Base-by-base conservation (phyloP, 768 basidiomycete species). In the Phanerodontia chrysosporium region DNA sequence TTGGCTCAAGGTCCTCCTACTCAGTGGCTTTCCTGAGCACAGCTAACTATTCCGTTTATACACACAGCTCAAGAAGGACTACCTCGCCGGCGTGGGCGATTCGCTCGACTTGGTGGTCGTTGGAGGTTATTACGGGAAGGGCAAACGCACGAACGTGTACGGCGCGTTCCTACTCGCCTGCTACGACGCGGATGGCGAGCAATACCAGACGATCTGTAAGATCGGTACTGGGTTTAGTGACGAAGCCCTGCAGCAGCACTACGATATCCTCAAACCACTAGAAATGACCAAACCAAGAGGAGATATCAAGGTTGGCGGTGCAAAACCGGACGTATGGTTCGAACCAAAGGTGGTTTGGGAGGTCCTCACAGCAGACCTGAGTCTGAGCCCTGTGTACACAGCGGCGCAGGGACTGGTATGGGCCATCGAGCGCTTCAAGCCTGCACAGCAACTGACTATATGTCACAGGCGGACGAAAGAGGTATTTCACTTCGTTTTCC, bases 191-290 rank as follows among this genome's bases (percentile, higher is more conserved):
- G 97, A 98, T 65, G 81, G 89, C 21, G 96, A 98, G 72, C 90
- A 92, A 69, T 98, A 83, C 70, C 97, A 99, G 69, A 95, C 95
- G 3, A 94, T 98, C 54, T 98, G 97, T 82, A 99, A 99, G 73
- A 97, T 99, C 64, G 97, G 97, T 9, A 99, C 97, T 0, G 97
- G 97, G 1, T 98, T 99, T 76, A 91, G 89, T 58, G 97, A 99
- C 66, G 97, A 98, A 69, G 80, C 83, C 59, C 73, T 99, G 32
- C 85, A 89, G 67, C 73, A 80, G 16, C 92, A 96, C 67, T 89
- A 88, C 72, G 83, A 90, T n/a, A 76, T 81, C 3, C 80, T 99
- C 27, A 87, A 90, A 62, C 87, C 92, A 14, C 79, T 95, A 36
- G 92, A 90, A 75, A 73, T 78, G 46, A 76, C 75, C 21, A 87